phyloP scores from a whole-genome alignment of 1,284 basidiomycete genomes.

The Cutaneotrichosporon sp. region DNA sequence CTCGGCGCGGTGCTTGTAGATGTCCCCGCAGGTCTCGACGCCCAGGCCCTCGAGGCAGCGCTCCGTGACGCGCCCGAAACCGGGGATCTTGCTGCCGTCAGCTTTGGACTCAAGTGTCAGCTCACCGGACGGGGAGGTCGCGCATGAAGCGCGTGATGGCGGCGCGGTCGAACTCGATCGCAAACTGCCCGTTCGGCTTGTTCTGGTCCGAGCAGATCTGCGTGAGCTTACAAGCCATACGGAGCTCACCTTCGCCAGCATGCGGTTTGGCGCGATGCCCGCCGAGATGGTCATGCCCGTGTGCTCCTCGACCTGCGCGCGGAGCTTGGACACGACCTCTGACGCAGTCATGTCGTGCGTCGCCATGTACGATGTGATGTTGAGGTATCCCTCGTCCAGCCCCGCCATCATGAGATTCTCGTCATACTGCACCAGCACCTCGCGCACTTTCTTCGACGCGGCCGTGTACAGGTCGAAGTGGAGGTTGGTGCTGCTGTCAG shows the following conservation, averaged over 20 bases:
- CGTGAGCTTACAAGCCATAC: too few species aligned
- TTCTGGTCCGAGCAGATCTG: conserved; percentile 96
- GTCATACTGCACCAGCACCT: conserved; percentile 64
- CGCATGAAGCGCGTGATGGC: conserved; percentile 66
- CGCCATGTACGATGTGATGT: conserved; percentile 67
- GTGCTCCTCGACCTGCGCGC: conserved; percentile 67
- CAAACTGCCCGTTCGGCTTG: conserved; percentile 90
- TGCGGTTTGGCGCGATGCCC: conserved; percentile 76
- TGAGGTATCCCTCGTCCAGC: conserved; percentile 86
- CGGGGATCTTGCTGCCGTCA: conserved; percentile 63
- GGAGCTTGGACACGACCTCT: conserved; percentile 75
- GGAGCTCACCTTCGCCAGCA: conserved; percentile 75
- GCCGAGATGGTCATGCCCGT: conserved; percentile 89
- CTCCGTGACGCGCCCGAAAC: conserved; percentile 84
- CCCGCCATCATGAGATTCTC: conserved; percentile 75
- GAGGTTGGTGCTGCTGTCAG: conserved; percentile 17
- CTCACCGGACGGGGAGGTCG: conserved; percentile 48
- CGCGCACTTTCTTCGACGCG: conserved; percentile 61
- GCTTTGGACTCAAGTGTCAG: too few species aligned
- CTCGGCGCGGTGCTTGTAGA: conserved; percentile 69
- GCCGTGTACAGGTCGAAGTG: conserved; percentile 69
- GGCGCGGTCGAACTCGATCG: conserved; percentile 66
- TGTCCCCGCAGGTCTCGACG: conserved; percentile 86
- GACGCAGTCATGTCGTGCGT: conserved; percentile 66
- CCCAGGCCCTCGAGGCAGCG: conserved; percentile 80